Evolutionary conservation across 495 filamentous ascomycete species (phyloP).

Genomic region (Hyphodiscus hymeniophilus): DNA sequence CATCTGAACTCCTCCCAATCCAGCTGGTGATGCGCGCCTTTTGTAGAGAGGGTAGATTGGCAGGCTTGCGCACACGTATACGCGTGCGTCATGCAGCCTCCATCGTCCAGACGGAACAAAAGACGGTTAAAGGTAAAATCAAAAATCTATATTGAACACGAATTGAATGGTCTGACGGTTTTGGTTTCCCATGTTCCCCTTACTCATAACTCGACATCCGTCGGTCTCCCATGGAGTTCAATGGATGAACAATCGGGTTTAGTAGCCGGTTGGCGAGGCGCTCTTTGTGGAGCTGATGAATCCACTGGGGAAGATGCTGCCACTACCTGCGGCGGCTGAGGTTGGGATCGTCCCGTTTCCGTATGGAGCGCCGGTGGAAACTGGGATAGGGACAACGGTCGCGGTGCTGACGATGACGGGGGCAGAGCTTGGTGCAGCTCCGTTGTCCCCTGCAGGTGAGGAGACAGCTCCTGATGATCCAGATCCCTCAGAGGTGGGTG

Average conservation of each 20-base stretch:
- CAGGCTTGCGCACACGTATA: too few species aligned
- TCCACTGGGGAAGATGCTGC: conserved; percentile 27
- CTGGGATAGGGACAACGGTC: conserved; percentile 20
- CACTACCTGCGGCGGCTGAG: conserved; percentile 24
- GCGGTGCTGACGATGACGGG: conserved; percentile 18
- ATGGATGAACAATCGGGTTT: too few species aligned
- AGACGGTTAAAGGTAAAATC: too few species aligned
- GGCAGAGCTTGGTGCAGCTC: not conserved
- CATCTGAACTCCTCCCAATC: not conserved
- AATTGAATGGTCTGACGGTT: too few species aligned
- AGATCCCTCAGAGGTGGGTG: conserved; percentile 8
- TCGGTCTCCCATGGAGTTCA: too few species aligned
- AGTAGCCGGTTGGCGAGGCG: conserved; percentile 6
- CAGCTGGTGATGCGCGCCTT: not conserved
- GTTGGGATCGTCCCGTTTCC: conserved; percentile 28
- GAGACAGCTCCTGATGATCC: not conserved
- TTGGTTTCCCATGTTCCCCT: too few species aligned
- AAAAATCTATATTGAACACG: too few species aligned
- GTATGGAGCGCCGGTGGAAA: conserved; percentile 23
- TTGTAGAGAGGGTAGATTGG: not conserved
- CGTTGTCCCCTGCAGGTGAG: not conserved
- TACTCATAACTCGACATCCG: too few species aligned
- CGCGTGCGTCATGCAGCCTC: not conserved
- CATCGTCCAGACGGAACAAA: too few species aligned
- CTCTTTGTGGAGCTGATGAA: conserved; percentile 27